A percentile compares a stretch with the other conserved stretches of the same genome.
Evolutionary conservation across 2,329 filamentous ascomycete species (phyloP).

Genomic region (Penicillium sp.): DNA sequence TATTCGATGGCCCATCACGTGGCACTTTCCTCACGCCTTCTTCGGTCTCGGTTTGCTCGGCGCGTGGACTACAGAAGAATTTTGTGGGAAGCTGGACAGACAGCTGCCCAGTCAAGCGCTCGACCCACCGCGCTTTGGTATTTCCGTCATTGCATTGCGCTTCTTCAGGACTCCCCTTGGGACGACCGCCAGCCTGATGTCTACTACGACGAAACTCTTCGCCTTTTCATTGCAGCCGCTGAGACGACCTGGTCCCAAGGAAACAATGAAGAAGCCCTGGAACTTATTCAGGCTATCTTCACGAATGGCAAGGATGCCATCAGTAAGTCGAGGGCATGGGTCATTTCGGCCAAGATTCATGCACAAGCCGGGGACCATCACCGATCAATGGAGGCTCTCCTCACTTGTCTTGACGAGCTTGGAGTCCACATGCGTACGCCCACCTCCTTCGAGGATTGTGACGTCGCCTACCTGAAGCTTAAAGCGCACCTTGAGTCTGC

Average conservation of each 20-base stretch:
- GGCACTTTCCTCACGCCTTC: constrained; percentile 67
- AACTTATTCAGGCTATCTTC: constrained; percentile 65
- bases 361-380: constrained; percentile 66
- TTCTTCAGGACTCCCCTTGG: constrained; percentile 81
- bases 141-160: constrained; percentile 65
- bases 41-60: constrained; percentile 58
- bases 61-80: constrained; percentile 66
- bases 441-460: constrained; percentile 70
- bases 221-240: constrained; percentile 69
- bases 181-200: constrained; percentile 62
- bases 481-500: constrained; percentile 55
- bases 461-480: constrained; percentile 63
- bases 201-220: constrained; percentile 78
- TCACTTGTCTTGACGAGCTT: constrained; percentile 64
- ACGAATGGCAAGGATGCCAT: constrained; percentile 62
- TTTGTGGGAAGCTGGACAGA: constrained; percentile 70
- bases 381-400: constrained; percentile 63
- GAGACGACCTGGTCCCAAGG: constrained; percentile 79
- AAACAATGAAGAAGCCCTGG: constrained; percentile 60
- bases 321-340: constrained; percentile 78
- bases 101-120: constrained; percentile 74
- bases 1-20: constrained; percentile 78
- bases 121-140: constrained; percentile 76
- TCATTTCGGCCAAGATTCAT: constrained; percentile 73
- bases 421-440: constrained; percentile 60